These are phyloP conservation scores for Knufia fluminis DNA, from an alignment of 2,329 filamentous ascomycete genomes.

Conservation along the genomic window DNA sequence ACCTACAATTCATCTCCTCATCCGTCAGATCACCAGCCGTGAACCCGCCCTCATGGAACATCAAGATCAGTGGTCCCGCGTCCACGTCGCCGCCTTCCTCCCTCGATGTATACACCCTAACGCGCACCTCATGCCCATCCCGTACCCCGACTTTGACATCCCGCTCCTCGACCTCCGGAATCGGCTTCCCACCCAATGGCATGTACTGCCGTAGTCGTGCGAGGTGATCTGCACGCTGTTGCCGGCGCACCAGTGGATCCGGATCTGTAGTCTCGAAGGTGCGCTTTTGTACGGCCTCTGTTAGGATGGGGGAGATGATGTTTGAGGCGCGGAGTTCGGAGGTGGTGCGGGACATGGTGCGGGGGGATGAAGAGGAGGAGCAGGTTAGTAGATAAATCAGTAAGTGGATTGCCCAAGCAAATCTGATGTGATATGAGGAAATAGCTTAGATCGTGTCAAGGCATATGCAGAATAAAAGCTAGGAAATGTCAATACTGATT, in stretches of 20 bases:
- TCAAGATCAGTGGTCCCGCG: slow-evolving; percentile 1
- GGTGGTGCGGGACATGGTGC: background rate
- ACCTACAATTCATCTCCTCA: slow-evolving; percentile 5
- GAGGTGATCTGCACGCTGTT: slow-evolving; percentile 1
- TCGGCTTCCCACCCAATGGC: background rate
- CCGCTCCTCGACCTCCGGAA: slow-evolving; percentile 2
- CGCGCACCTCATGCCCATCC: background rate
- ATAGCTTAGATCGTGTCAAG: too few relatives aligned
- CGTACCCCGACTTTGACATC: background rate
- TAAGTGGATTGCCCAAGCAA: too few relatives aligned
- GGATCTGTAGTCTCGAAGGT: background rate
- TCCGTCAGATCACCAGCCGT: background rate
- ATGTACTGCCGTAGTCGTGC: slow-evolving; percentile 1
- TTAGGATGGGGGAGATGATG: background rate
- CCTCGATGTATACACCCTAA: background rate
- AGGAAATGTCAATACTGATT: too few relatives aligned
- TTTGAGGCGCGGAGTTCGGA: background rate
- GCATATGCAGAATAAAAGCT: background rate
- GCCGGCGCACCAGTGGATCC: background rate
- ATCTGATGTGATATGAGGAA: too few relatives aligned
- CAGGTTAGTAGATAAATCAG: background rate
- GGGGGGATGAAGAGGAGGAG: background rate
- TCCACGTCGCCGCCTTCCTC: background rate
- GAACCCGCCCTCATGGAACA: slow-evolving; percentile 7
- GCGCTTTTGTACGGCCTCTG: background rate